Conservation (phyloP, 305 asterid genomes). For the Lippia alba region DNA sequence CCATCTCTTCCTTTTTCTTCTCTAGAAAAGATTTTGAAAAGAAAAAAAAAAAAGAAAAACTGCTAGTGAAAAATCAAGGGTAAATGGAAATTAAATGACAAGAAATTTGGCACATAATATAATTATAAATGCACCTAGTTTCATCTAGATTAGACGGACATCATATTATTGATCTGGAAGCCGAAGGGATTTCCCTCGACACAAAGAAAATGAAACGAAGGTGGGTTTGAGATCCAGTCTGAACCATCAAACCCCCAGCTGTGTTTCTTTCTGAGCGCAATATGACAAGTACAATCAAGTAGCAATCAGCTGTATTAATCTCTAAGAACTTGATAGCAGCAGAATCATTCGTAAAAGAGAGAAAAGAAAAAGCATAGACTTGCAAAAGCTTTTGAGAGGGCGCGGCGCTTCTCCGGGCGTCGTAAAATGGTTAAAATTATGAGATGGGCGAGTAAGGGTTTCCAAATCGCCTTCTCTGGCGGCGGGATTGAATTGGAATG, state of each 20-base stretch:
- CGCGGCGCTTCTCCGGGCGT: too few relatives aligned
- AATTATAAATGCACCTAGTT: slow-evolving; percentile 29
- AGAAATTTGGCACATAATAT: background rate
- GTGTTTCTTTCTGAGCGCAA: slow-evolving; percentile 10
- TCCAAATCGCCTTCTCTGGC: too few relatives aligned
- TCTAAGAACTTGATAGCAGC: slow-evolving; percentile 21
- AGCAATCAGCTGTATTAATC: slow-evolving; percentile 8
- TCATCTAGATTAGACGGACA: slow-evolving; percentile 26
- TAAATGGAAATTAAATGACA: background rate
- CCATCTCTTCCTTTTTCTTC: slow-evolving; percentile 49
- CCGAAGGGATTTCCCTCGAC: slow-evolving; percentile 1
- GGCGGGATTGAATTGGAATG: too few relatives aligned
- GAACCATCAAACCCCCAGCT: slow-evolving; percentile 15
- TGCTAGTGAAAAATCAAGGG: background rate
- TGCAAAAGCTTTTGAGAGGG: too few relatives aligned
- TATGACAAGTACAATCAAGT: slow-evolving; percentile 15
- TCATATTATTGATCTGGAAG: slow-evolving; percentile 20
- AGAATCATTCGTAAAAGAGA: too few relatives aligned
- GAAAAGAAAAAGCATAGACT: too few relatives aligned
- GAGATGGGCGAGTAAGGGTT: too few relatives aligned
- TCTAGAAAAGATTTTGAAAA: background rate
- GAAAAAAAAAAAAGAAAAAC: background rate
- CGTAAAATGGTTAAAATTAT: too few relatives aligned
- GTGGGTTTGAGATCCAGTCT: slow-evolving; percentile 4
- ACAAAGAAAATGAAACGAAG: background rate